Percentiles rank a stretch among this genome's conserved stretches.
These are phyloP conservation scores for Heterobasidion irregulare DNA, from an alignment of 1,284 basidiomycete genomes.

Conservation along the genomic window DNA sequence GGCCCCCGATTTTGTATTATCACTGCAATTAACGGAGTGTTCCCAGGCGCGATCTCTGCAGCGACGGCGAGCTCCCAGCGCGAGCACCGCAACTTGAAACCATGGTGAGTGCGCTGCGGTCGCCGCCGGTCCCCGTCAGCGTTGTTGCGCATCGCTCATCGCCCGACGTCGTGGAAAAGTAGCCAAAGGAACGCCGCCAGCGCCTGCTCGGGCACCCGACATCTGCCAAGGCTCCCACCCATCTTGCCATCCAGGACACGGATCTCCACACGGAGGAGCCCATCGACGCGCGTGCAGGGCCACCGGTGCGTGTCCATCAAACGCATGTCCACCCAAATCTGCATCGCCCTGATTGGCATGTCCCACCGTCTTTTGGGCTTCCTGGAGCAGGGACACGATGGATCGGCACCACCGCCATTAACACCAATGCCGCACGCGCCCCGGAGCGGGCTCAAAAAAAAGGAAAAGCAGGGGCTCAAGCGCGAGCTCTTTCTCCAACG, in stretches of 20 bases:
- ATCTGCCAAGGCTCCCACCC: constrained; percentile 36
- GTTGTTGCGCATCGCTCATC: too few relatives aligned
- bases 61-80: too few relatives aligned
- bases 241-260: constrained; percentile 39
- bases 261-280: constrained; percentile 36
- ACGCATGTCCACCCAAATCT: background rate
- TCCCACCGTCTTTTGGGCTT: too few relatives aligned
- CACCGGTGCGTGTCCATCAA: constrained; percentile 13
- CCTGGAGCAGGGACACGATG: too few relatives aligned
- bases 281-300: constrained; percentile 24
- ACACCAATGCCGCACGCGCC: constrained; percentile 9
- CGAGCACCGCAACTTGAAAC: too few relatives aligned
- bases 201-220: constrained; percentile 39
- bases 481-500: constrained; percentile 63
- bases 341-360: background rate
- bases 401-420: background rate
- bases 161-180: constrained; percentile 3
- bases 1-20: too few relatives aligned
- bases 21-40: too few relatives aligned
- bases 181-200: constrained; percentile 54
- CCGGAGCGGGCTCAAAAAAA: constrained; percentile 42
- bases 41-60: too few relatives aligned
- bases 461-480: constrained; percentile 59
- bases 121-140: too few relatives aligned
- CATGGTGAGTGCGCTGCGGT: too few relatives aligned